Evolutionary conservation across 2,329 filamentous ascomycete species (phyloP).

Genomic region (Xylariaceae sp.): DNA sequence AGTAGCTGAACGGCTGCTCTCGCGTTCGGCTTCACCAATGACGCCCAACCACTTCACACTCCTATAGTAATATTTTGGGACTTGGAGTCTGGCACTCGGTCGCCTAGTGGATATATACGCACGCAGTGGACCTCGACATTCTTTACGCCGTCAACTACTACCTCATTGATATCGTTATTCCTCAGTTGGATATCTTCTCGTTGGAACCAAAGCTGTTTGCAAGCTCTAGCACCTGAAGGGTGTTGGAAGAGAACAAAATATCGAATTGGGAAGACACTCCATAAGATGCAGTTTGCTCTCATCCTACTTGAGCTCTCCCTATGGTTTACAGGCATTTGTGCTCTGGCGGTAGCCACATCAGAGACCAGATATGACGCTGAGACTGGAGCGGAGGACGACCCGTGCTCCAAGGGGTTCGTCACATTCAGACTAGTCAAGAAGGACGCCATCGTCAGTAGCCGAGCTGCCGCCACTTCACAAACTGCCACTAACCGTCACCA

Average conservation of each 20-base stretch:
- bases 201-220: no score
- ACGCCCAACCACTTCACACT: constrained; percentile 22
- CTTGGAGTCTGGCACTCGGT: constrained; percentile 29
- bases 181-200: neutral
- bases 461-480: neutral
- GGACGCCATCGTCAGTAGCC: constrained; percentile 29
- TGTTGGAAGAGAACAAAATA: constrained; percentile 8
- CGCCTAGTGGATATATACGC: constrained; percentile 14
- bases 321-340: constrained; percentile 40
- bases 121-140: no score
- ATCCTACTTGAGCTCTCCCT: constrained; percentile 43
- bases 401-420: constrained; percentile 25
- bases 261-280: constrained; percentile 11
- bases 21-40: constrained; percentile 20
- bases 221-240: constrained; percentile 6
- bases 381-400: constrained; percentile 10
- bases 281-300: constrained; percentile 26
- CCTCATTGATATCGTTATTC: no score
- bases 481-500: constrained; percentile 13
- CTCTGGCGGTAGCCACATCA: constrained; percentile 40
- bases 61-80: constrained; percentile 28
- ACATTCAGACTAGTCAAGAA: constrained; percentile 40
- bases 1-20: constrained; percentile 11
- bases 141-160: no score
- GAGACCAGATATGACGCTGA: constrained; percentile 10